These are phyloP conservation scores for Clitopilus passeckerianus DNA, from an alignment of 768 basidiomycete genomes.

Conservation along the genomic window DNA sequence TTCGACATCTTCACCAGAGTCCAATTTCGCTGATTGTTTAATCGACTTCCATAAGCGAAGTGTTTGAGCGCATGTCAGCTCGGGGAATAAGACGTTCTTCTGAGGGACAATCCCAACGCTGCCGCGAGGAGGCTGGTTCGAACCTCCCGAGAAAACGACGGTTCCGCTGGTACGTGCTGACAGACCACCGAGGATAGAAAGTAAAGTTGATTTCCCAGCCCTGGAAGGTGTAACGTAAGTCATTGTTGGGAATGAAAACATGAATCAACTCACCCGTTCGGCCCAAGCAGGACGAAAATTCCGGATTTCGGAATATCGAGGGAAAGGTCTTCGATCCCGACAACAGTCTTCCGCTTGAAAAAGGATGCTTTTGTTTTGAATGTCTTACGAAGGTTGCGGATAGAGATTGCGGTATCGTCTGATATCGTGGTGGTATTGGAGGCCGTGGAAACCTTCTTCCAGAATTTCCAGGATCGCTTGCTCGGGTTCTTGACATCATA, in stretches of 20 bases:
- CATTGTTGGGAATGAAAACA: neutral
- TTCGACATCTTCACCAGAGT: conserved; percentile 39
- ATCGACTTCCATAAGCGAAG: conserved; percentile 53
- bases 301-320: conserved; percentile 51
- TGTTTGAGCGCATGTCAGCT: conserved; percentile 56
- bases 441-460: conserved; percentile 4
- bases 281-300: conserved; percentile 58
- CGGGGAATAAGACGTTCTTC: conserved; percentile 63
- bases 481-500: conserved; percentile 42
- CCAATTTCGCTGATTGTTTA: conserved; percentile 34
- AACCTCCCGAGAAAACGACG: conserved; percentile 37
- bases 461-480: conserved; percentile 14
- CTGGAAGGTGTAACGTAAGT: conserved; percentile 20
- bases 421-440: conserved; percentile 10
- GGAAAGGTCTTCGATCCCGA: conserved; percentile 52
- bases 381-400: conserved; percentile 43
- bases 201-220: conserved; percentile 56
- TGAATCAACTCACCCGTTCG: conserved; percentile 34
- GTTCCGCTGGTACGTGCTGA: conserved; percentile 43
- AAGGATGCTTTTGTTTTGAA: conserved; percentile 29
- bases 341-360: conserved; percentile 30
- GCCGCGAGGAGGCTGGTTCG: conserved; percentile 39
- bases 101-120: conserved; percentile 59
- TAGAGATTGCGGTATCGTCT: conserved; percentile 41
- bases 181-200: conserved; percentile 51